phyloP scores from a whole-genome alignment of 1,284 basidiomycete genomes.

The Sanghuangporus weigelae region DNA sequence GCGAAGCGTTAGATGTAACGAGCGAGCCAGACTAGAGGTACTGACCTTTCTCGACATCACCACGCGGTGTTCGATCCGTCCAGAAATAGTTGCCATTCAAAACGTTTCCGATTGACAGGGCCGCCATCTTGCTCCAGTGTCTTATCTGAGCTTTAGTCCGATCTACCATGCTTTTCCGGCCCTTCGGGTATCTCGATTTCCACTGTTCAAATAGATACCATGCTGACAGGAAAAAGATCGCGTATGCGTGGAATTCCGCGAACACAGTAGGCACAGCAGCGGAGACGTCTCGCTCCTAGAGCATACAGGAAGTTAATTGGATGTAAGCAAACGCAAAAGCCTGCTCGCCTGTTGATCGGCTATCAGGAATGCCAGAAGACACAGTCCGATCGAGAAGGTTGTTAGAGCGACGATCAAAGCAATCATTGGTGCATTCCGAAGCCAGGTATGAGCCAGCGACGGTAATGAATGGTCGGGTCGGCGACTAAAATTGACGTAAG shows the following conservation, averaged over 20 bases:
- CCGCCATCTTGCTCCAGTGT: too few species aligned
- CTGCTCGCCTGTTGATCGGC: not conserved
- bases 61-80: too few species aligned
- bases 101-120: too few species aligned
- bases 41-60: too few species aligned
- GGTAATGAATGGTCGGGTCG: not conserved
- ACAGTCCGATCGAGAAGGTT: not conserved
- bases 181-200: not conserved
- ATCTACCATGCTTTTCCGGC: not conserved
- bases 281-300: not conserved
- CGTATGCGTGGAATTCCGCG: not conserved
- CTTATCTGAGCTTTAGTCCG: too few species aligned
- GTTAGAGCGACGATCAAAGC: not conserved
- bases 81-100: too few species aligned
- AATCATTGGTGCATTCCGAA: constrained; percentile 2
- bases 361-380: not conserved
- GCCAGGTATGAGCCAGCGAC: not conserved
- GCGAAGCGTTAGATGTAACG: too few species aligned
- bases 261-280: not conserved
- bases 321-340: not conserved
- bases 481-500: not conserved
- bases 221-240: not conserved
- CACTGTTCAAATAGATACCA: constrained; percentile 1
- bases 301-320: not conserved
- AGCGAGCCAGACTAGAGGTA: too few species aligned